These are phyloP conservation scores for Chlorella sp. DNA, from an alignment of 139 green algal genomes.

Conservation along the genomic window DNA sequence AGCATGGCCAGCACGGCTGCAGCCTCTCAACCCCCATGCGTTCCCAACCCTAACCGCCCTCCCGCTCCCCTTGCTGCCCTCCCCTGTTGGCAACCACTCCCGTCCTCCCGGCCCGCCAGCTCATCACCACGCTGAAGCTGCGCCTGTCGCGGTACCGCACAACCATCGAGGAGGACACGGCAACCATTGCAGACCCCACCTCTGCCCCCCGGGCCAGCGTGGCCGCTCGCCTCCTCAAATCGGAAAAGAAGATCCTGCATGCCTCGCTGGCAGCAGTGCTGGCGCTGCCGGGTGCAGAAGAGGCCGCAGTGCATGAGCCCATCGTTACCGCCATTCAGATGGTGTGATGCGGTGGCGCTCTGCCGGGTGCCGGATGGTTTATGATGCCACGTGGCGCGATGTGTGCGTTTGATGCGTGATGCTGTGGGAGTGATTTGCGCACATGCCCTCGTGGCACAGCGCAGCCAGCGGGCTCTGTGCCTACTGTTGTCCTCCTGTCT, in stretches of 20 bases:
- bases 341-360: background rate
- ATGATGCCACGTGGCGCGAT: no score
- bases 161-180: constrained; percentile 65
- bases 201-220: constrained; percentile 64
- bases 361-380: no score
- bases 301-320: constrained; percentile 7
- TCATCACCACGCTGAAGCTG: constrained; percentile 4
- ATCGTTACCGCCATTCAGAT: constrained; percentile 1
- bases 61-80: background rate
- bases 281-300: constrained; percentile 26
- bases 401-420: no score
- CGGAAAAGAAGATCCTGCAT: constrained; percentile 71
- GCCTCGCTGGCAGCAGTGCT: constrained; percentile 1
- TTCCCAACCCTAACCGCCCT: background rate
- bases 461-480: no score
- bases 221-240: constrained; percentile 70
- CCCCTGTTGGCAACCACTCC: constrained; percentile 6
- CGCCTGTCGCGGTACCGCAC: constrained; percentile 64
- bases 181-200: constrained; percentile 64
- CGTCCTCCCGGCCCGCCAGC: background rate
- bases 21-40: background rate
- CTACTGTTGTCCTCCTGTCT: no score
- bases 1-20: background rate
- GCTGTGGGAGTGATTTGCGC: no score
- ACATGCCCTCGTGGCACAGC: no score